Conservation (phyloP, 257 asterid genomes). For the Nyctanthes arbortristis region DNA sequence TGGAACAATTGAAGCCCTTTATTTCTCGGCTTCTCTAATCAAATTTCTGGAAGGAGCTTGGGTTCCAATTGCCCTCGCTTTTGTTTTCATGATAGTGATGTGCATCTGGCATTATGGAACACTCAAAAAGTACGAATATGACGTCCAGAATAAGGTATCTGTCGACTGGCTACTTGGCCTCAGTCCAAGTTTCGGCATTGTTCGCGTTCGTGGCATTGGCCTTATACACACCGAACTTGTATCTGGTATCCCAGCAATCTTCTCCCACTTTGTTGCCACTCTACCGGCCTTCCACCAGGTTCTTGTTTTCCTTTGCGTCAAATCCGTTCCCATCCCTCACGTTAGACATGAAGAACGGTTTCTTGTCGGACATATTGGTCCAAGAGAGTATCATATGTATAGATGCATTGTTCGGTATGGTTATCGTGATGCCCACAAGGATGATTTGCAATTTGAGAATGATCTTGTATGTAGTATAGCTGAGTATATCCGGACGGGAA, state of each 20-base stretch:
- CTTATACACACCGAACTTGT: slow-evolving; percentile 20
- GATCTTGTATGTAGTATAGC: slow-evolving; percentile 23
- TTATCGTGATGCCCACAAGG: slow-evolving; percentile 17
- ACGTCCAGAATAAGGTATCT: slow-evolving; percentile 20
- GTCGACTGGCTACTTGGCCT: slow-evolving; percentile 22
- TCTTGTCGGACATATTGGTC: slow-evolving; percentile 25
- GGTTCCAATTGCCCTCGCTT: slow-evolving; percentile 16
- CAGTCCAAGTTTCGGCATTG: slow-evolving; percentile 20
- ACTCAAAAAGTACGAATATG: slow-evolving; percentile 12
- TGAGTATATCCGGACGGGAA: slow-evolving; percentile 17
- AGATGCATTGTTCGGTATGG: slow-evolving; percentile 28
- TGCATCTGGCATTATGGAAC: slow-evolving; percentile 17
- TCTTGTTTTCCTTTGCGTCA: slow-evolving; percentile 16
- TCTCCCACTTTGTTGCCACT: slow-evolving; percentile 17
- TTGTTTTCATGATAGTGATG: slow-evolving; percentile 19
- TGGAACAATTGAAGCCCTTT: slow-evolving; percentile 15
- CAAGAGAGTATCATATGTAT: slow-evolving; percentile 18
- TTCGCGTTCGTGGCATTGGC: slow-evolving; percentile 19
- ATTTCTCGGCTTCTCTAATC: slow-evolving; percentile 14
- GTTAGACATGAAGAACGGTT: slow-evolving; percentile 25
- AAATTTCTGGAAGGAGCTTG: slow-evolving; percentile 17
- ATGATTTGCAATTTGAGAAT: slow-evolving; percentile 20
- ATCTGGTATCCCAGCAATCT: slow-evolving; percentile 19
- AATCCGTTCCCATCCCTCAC: slow-evolving; percentile 24
- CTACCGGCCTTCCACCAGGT: slow-evolving; percentile 27